Conservation (phyloP, 2,329 filamentous ascomycete genomes). For the Dendryphion nanum region DNA sequence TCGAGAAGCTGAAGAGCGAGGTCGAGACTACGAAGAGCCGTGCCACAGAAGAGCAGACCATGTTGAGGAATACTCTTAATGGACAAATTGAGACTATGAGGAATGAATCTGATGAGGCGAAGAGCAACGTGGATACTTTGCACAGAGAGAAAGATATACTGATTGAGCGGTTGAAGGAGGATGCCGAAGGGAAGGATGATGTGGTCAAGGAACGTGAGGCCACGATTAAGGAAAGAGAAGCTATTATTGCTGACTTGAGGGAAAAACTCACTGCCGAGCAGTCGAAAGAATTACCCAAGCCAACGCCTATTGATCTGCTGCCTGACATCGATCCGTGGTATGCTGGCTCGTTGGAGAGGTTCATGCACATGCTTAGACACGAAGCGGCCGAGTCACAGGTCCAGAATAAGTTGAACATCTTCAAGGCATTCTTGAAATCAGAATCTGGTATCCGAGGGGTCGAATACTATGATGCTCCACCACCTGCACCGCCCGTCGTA, state of each 20-base stretch:
- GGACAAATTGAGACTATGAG: slow-evolving; percentile 22
- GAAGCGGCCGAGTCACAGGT: slow-evolving; percentile 48
- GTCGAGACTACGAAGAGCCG: background rate
- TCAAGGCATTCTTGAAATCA: slow-evolving; percentile 47
- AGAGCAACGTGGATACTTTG: slow-evolving; percentile 17
- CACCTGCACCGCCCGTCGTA: slow-evolving; percentile 8
- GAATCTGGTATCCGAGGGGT: slow-evolving; percentile 42
- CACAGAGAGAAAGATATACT: slow-evolving; percentile 27
- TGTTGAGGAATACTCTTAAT: slow-evolving; percentile 13
- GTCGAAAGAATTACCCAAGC: slow-evolving; percentile 17
- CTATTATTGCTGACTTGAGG: slow-evolving; percentile 16
- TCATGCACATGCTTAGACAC: slow-evolving; percentile 54
- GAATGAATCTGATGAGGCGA: slow-evolving; percentile 18
- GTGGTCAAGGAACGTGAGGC: slow-evolving; percentile 27
- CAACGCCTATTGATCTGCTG: slow-evolving; percentile 39
- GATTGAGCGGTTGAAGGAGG: slow-evolving; percentile 33
- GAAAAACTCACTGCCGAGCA: slow-evolving; percentile 26
- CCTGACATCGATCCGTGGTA: slow-evolving; percentile 59
- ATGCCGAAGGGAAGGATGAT: slow-evolving; percentile 33
- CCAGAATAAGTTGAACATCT: slow-evolving; percentile 54
- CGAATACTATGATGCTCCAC: slow-evolving; percentile 39
- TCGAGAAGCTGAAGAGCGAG: slow-evolving; percentile 5
- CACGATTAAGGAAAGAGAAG: slow-evolving; percentile 26
- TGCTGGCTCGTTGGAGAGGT: slow-evolving; percentile 55
- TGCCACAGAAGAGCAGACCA: slow-evolving; percentile 11